phyloP scores from a whole-genome alignment of 164 flowering plant genomes.

The Vitis labrusca region DNA sequence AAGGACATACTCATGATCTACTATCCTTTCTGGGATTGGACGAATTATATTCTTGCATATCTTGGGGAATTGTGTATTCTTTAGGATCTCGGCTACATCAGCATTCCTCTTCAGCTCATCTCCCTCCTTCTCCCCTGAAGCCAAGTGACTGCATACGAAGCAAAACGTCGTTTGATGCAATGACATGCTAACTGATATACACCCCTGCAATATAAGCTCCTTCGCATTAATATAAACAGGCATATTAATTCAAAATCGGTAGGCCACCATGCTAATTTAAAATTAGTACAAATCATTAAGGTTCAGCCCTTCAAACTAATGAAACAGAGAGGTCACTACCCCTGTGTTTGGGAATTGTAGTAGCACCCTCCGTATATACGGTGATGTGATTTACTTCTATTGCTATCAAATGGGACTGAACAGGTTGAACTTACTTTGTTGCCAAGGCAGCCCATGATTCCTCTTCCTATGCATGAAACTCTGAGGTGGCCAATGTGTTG shows the following conservation, averaged over 20 bases:
- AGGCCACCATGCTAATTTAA: too few relatives aligned
- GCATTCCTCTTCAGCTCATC: slow-evolving; percentile 83
- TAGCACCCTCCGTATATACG: too few relatives aligned
- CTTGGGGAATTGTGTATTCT: slow-evolving; percentile 62
- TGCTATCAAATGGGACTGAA: too few relatives aligned
- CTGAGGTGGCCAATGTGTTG: slow-evolving; percentile 80
- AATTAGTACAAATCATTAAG: too few relatives aligned
- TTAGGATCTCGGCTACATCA: slow-evolving; percentile 79
- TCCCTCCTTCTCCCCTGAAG: slow-evolving; percentile 97
- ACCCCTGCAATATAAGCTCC: slow-evolving; percentile 59
- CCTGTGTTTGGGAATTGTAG: too few relatives aligned
- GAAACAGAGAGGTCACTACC: too few relatives aligned
- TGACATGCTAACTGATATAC: slow-evolving; percentile 90
- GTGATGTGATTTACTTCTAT: too few relatives aligned
- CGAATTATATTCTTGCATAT: slow-evolving; percentile 55
- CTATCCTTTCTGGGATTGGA: slow-evolving; percentile 64
- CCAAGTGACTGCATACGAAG: slow-evolving; percentile 91
- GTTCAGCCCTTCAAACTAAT: too few relatives aligned
- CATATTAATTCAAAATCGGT: too few relatives aligned
- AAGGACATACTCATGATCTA: slow-evolving; percentile 76
- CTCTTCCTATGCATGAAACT: slow-evolving; percentile 68
- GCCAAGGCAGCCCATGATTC: slow-evolving; percentile 89
- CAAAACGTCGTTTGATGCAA: slow-evolving; percentile 86
- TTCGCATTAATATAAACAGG: neutral
- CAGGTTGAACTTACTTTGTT: slow-evolving; percentile 61